phyloP scores from a whole-genome alignment of 164 flowering plant genomes.

The Chloranthus sessilifolius region DNA sequence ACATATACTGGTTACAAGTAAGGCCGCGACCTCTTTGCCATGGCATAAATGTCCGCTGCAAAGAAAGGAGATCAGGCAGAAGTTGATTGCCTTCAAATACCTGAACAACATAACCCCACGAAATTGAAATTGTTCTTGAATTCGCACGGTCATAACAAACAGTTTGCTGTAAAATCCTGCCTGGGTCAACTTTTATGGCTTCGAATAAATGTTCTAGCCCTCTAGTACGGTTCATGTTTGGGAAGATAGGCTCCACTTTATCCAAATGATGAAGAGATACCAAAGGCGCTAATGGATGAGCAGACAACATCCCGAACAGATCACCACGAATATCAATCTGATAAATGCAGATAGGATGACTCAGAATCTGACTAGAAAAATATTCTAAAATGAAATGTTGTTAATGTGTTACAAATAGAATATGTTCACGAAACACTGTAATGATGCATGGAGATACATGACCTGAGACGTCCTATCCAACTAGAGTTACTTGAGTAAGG shows the following conservation, averaged over 20 bases:
- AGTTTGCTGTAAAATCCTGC: conserved; percentile 64
- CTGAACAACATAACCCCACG: conserved; percentile 82
- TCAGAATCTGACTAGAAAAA: neutral
- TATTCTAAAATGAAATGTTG: neutral
- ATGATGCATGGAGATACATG: too few species aligned
- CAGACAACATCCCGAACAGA: conserved; percentile 68
- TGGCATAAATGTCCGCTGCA: conserved; percentile 54
- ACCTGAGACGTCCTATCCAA: too few species aligned
- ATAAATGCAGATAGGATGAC: neutral
- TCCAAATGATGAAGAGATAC: conserved; percentile 85
- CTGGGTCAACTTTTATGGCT: conserved; percentile 53
- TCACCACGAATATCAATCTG: conserved; percentile 82
- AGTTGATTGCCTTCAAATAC: conserved; percentile 51
- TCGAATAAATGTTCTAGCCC: conserved; percentile 52
- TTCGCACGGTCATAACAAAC: conserved; percentile 59
- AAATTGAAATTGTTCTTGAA: conserved; percentile 52
- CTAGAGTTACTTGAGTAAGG: too few species aligned
- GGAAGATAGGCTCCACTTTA: conserved; percentile 62
- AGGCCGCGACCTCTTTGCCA: conserved; percentile 43
- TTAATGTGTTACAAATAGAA: neutral
- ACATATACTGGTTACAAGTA: conserved; percentile 38
- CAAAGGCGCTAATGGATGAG: conserved; percentile 71
- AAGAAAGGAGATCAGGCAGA: conserved; percentile 54
- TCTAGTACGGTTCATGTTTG: conserved; percentile 40
- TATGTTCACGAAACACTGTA: neutral